Evolutionary conservation across 371 early-diverging fungal genomes (phyloP).

Genomic region (Furculomyces boomerangus): DNA sequence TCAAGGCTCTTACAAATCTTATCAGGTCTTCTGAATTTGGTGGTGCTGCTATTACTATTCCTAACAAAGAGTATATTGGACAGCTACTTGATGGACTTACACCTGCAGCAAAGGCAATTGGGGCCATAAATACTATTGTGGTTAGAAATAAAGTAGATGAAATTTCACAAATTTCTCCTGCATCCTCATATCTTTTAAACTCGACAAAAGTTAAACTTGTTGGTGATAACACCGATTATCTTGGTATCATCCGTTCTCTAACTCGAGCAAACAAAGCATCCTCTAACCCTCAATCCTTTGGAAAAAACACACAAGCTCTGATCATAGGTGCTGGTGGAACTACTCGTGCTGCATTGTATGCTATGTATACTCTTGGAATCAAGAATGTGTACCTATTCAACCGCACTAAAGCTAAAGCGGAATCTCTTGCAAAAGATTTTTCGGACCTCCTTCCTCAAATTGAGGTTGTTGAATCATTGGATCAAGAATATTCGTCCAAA

Average conservation of each 20-base stretch:
- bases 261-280: constrained; percentile 22
- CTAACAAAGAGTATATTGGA: constrained; percentile 73
- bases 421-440: constrained; percentile 48
- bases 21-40: constrained; percentile 54
- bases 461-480: constrained; percentile 13
- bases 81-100: constrained; percentile 47
- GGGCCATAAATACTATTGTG: constrained; percentile 82
- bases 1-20: constrained; percentile 33
- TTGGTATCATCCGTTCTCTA: constrained; percentile 61
- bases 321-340: constrained; percentile 97
- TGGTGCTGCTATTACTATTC: constrained; percentile 90
- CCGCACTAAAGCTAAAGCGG: constrained; percentile 60
- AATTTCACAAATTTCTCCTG: background rate
- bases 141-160: constrained; percentile 3
- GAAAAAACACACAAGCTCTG: constrained; percentile 30
- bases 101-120: constrained; percentile 62
- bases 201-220: constrained; percentile 27
- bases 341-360: constrained; percentile 78
- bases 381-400: constrained; percentile 62
- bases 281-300: constrained; percentile 5
- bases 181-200: background rate
- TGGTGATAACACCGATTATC: constrained; percentile 91
- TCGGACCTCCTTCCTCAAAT: constrained; percentile 26
- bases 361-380: constrained; percentile 56
- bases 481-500: constrained; percentile 6